phyloP scores from a whole-genome alignment of 257 asterid genomes.

The Sherardia arvensis region DNA sequence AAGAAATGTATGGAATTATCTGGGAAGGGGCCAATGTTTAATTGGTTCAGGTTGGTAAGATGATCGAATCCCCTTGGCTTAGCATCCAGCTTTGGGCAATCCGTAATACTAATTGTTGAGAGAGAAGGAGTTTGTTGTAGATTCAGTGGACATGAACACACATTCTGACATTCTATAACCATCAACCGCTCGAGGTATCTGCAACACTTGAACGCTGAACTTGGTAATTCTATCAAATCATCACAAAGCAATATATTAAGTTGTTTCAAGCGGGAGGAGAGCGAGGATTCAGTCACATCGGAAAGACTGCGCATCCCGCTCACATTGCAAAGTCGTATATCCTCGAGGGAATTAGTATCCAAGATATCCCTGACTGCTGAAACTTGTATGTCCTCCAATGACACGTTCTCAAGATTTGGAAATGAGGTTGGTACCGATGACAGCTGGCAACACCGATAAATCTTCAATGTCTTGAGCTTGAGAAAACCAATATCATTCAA shows the following conservation, averaged over 20 bases:
- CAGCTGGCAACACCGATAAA: not conserved
- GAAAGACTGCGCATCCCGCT: not conserved
- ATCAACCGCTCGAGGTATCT: not conserved
- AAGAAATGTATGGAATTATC: not conserved
- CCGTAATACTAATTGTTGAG: rapidly evolving
- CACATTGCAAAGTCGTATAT: not conserved
- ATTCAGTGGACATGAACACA: slow-evolving; percentile 1
- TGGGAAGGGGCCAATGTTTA: not conserved
- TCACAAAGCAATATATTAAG: not conserved
- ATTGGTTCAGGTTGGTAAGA: not conserved
- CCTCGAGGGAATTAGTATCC: not conserved
- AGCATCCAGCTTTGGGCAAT: slow-evolving; percentile 12
- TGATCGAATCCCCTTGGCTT: not conserved
- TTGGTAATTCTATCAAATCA: not conserved
- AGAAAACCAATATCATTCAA: too few species aligned
- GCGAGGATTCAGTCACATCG: not conserved
- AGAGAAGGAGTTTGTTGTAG: slow-evolving; percentile 6
- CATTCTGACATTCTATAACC: not conserved
- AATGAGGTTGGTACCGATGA: not conserved
- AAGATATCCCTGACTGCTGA: not conserved
- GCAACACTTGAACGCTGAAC: not conserved
- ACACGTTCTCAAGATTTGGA: not conserved
- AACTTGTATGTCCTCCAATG: not conserved
- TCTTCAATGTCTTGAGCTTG: not conserved
- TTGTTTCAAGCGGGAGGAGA: not conserved